Conservation (phyloP, 495 filamentous ascomycete genomes). For the Penicillium desertorum region DNA sequence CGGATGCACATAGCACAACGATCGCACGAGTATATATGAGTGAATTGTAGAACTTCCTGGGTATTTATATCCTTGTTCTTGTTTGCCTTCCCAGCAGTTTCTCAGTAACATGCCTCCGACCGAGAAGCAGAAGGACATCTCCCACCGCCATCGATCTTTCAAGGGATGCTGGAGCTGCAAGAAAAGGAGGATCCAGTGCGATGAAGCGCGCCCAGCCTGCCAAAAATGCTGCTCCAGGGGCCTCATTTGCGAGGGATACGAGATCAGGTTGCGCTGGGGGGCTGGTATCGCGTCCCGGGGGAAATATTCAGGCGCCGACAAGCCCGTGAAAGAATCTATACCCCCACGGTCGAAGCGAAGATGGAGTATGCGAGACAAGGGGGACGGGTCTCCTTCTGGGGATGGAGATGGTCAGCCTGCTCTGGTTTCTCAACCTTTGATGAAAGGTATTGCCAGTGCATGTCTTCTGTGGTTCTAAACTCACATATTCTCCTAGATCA, state of each 20-base stretch:
- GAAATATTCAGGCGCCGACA: conserved; percentile 29
- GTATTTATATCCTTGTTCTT: conserved; percentile 7
- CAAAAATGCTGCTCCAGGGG: conserved; percentile 23
- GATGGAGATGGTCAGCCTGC: conserved; percentile 22
- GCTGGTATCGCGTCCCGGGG: conserved; percentile 33
- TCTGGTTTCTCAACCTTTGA: conserved; percentile 5
- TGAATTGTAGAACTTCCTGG: conserved; percentile 4
- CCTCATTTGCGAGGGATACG: conserved; percentile 30
- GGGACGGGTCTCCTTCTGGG: conserved; percentile 4
- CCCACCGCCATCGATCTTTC: conserved; percentile 25
- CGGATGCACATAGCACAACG: conserved; percentile 7
- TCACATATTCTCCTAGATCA: conserved; percentile 5
- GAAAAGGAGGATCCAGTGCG: conserved; percentile 30
- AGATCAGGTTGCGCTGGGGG: conserved; percentile 33
- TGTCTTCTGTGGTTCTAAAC: not conserved
- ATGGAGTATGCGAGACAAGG: conserved; percentile 28
- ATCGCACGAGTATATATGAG: conserved; percentile 19
- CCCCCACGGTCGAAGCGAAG: conserved; percentile 27
- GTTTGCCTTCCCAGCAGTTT: not conserved
- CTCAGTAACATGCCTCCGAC: conserved; percentile 14
- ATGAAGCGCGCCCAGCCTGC: conserved; percentile 28
- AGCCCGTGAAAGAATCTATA: conserved; percentile 29
- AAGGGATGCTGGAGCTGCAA: conserved; percentile 38
- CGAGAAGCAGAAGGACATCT: conserved; percentile 19
- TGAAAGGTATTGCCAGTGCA: conserved; percentile 15